phyloP scores from a whole-genome alignment of 2,329 filamentous ascomycete species.

The Arthrobotrys conoides region DNA sequence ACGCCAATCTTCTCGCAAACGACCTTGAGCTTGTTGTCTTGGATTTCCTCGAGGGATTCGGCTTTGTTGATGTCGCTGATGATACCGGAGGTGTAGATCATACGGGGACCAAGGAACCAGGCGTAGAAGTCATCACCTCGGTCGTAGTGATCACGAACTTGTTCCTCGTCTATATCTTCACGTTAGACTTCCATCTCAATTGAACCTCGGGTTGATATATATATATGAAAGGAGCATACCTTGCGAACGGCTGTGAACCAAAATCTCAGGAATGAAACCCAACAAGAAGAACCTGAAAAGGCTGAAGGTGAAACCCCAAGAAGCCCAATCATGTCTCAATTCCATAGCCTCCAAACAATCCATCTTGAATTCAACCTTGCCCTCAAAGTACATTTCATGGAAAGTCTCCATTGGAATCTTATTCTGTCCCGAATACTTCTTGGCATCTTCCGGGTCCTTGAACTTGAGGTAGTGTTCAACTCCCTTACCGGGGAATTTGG shows the following conservation, averaged over 20 bases:
- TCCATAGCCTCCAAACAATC: slow-evolving; percentile 90
- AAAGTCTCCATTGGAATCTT: slow-evolving; percentile 94
- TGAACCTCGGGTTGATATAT: neutral
- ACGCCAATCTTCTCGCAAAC: slow-evolving; percentile 96
- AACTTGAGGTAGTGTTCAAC: slow-evolving; percentile 92
- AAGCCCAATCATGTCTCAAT: slow-evolving; percentile 97
- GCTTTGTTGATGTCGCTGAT: slow-evolving; percentile 89
- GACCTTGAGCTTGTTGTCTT: slow-evolving; percentile 96
- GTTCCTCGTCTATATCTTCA: slow-evolving; percentile 82
- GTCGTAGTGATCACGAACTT: slow-evolving; percentile 98
- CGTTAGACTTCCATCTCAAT: neutral
- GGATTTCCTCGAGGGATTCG: slow-evolving; percentile 92
- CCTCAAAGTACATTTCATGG: slow-evolving; percentile 97
- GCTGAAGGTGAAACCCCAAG: slow-evolving; percentile 87
- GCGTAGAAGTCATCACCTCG: slow-evolving; percentile 97
- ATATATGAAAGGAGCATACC: slow-evolving; percentile 69
- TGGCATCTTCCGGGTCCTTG: slow-evolving; percentile 74
- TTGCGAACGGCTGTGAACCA: slow-evolving; percentile 92
- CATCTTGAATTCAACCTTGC: slow-evolving; percentile 94
- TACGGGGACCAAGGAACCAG: slow-evolving; percentile 97
- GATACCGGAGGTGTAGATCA: slow-evolving; percentile 98
- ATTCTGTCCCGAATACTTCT: slow-evolving; percentile 81
- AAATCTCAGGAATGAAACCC: slow-evolving; percentile 87
- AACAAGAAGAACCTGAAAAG: slow-evolving; percentile 91
- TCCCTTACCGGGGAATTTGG: slow-evolving; percentile 83